Conservation (phyloP, 2,329 filamentous ascomycete species). For the Calonectria hawksworthii region DNA sequence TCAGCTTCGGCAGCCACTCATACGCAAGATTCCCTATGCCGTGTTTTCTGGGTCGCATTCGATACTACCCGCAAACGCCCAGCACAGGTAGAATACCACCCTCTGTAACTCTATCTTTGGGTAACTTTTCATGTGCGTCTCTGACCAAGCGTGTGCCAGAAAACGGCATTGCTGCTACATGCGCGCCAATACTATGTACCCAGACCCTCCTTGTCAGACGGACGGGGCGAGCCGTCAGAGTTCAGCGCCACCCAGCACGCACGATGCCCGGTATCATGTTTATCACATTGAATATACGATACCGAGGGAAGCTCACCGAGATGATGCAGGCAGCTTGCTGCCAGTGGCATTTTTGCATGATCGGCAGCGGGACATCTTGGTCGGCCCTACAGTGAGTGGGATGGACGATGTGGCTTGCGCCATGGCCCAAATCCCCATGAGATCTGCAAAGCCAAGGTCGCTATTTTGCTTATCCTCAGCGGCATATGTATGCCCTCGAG, state of each 20-base stretch:
- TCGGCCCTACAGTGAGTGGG: conserved; percentile 83
- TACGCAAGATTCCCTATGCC: not conserved
- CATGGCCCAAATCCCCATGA: conserved; percentile 86
- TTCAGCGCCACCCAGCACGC: conserved; percentile 81
- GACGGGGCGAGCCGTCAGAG: conserved; percentile 81
- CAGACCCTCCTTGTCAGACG: conserved; percentile 56
- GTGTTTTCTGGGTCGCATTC: not conserved
- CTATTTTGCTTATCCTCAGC: conserved; percentile 30
- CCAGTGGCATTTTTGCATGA: conserved; percentile 77
- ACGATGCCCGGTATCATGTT: conserved; percentile 78
- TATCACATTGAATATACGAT: not conserved
- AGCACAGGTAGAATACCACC: not conserved
- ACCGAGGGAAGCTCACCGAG: not conserved
- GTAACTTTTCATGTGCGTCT: conserved; percentile 2
- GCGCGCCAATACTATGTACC: conserved; percentile 20
- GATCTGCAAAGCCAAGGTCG: conserved; percentile 78
- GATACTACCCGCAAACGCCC: not conserved
- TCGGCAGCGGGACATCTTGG: conserved; percentile 89
- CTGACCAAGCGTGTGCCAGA: conserved; percentile 8
- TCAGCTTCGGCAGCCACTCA: not conserved
- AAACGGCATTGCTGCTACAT: conserved; percentile 27
- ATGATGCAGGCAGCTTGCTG: not conserved
- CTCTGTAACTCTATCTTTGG: conserved; percentile 2
- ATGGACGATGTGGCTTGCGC: conserved; percentile 78
- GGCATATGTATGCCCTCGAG: not conserved